Percentiles rank a stretch among this genome's conserved stretches.
phyloP scores from a whole-genome alignment of 805 yeast species.

The Grigorovia humatica region DNA sequence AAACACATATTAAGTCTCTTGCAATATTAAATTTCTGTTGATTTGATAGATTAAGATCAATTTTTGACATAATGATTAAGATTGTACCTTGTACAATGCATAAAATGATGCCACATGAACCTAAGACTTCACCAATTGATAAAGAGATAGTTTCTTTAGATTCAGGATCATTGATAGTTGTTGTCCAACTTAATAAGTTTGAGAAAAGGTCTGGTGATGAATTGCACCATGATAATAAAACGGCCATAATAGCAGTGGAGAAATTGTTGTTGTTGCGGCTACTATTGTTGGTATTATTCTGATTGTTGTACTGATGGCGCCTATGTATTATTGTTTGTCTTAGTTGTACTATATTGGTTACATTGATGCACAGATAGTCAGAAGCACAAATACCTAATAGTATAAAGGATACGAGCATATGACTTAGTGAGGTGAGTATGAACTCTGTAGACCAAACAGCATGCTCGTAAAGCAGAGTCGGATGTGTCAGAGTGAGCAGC shows the following conservation, averaged over 20 bases:
- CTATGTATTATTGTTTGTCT: background rate
- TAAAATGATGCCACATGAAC: conserved; percentile 30
- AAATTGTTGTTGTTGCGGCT: conserved; percentile 9
- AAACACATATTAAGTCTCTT: conserved; percentile 21
- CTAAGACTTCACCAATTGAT: conserved; percentile 29
- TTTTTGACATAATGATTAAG: conserved; percentile 20
- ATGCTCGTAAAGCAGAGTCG: conserved; percentile 16
- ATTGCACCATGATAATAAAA: conserved; percentile 29
- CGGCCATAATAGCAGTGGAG: conserved; percentile 14
- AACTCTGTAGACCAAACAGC: conserved; percentile 14
- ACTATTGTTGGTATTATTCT: conserved; percentile 2
- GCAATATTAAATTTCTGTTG: conserved; percentile 13
- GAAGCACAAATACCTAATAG: conserved; percentile 29
- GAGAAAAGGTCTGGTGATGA: conserved; percentile 31
- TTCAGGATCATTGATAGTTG: conserved; percentile 2
- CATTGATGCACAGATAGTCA: conserved; percentile 28
- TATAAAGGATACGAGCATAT: conserved; percentile 22
- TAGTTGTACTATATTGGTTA: conserved; percentile 23
- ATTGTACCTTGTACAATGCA: conserved; percentile 29
- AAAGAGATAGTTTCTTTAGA: conserved; percentile 19
- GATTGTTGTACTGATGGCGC: background rate
- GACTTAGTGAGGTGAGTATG: conserved; percentile 18
- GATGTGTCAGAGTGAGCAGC: conserved; percentile 21
- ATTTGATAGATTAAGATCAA: conserved; percentile 9
- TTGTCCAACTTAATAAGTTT: conserved; percentile 29